Conservation (phyloP, 83 land plant genomes). For the Thuja plicata region DNA sequence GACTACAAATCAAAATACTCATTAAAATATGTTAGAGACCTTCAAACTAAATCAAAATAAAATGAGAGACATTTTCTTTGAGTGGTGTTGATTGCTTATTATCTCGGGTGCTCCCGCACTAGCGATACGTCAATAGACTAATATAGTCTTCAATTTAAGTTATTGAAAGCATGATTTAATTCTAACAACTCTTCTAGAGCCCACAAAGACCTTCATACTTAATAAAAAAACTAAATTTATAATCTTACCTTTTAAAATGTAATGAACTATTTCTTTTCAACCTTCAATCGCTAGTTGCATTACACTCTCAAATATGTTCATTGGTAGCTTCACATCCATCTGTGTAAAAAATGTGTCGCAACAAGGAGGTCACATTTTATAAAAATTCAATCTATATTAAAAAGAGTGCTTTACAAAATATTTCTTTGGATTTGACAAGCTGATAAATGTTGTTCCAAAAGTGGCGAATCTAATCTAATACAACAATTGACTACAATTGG, state of each 20-base stretch:
- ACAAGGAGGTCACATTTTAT: no score
- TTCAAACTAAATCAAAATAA: no score
- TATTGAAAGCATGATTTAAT: not conserved
- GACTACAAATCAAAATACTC: no score
- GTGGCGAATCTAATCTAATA: not conserved
- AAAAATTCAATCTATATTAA: no score
- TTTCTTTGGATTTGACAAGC: no score
- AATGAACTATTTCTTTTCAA: conserved; percentile 81
- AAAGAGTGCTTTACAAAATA: no score
- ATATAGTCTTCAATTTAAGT: not conserved
- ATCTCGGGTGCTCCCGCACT: no score
- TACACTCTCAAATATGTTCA: conserved; percentile 84
- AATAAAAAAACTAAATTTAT: not conserved
- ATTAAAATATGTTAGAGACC: no score
- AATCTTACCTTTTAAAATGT: conserved; percentile 74
- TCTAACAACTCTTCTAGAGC: not conserved
- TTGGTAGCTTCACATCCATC: conserved; percentile 94
- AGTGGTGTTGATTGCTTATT: no score
- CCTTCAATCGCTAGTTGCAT: conserved; percentile 91
- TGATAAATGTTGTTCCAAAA: not conserved
- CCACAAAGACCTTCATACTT: not conserved
- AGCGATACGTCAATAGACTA: not conserved
- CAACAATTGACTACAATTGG: not conserved
- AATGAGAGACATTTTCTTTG: no score
- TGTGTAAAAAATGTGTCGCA: conserved; percentile 21